Conservation (phyloP, 495 filamentous ascomycete species). For the Penicillium desertorum region DNA sequence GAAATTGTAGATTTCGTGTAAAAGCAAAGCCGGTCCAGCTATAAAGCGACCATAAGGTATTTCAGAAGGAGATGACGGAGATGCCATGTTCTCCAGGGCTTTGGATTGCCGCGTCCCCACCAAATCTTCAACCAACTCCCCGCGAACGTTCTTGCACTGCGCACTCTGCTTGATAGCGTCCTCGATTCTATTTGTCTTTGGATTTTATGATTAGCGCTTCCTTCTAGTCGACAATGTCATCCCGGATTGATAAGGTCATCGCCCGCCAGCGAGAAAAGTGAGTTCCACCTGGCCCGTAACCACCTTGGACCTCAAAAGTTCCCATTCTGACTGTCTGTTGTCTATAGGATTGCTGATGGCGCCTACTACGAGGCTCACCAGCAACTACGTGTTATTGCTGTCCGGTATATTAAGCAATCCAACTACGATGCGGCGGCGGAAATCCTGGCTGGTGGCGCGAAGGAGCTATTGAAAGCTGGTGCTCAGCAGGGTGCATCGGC, state of each 20-base stretch:
- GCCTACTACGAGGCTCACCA: conserved; percentile 97
- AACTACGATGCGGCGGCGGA: conserved; percentile 85
- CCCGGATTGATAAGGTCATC: conserved; percentile 73
- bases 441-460: conserved; percentile 79
- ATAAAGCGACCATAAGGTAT: not conserved
- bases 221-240: conserved; percentile 43
- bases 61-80: conserved; percentile 9
- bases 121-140: conserved; percentile 21
- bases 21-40: not conserved
- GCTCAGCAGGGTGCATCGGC: conserved; percentile 68
- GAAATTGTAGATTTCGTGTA: not conserved
- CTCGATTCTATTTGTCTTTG: conserved; percentile 1
- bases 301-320: conserved; percentile 5
- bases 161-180: conserved; percentile 4
- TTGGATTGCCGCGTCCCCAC: conserved; percentile 23
- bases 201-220: not conserved
- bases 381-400: conserved; percentile 90
- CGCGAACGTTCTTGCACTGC: conserved; percentile 9
- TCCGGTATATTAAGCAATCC: conserved; percentile 80
- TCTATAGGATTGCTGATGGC: conserved; percentile 78
- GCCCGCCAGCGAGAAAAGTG: conserved; percentile 70
- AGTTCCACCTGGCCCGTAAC: conserved; percentile 12
- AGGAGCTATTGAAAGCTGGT: conserved; percentile 79
- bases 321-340: conserved; percentile 14
- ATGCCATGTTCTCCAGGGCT: conserved; percentile 1